Base-by-base conservation (phyloP, 2,329 filamentous ascomycete genomes). In the Exutisphaerella laricina region DNA sequence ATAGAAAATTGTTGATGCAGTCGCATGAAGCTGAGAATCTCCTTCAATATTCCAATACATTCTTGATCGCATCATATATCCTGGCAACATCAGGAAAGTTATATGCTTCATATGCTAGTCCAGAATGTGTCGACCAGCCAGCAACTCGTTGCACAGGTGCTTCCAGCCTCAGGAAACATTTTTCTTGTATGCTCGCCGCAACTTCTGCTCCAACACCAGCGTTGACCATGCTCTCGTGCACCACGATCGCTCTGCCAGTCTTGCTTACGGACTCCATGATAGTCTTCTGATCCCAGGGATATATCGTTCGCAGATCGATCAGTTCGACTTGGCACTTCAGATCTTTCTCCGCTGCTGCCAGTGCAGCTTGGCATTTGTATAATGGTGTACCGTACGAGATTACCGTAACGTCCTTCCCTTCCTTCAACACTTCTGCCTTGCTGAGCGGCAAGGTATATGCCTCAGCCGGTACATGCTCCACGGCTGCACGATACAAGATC, bases 201-300 rank as follows among this genome's bases (percentile, higher is more conserved):
- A 96, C 82, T 61, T 95, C 88, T 4, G 89, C 88, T 2, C 89
- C 89, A 12, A 95, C 78, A 10, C 89, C 89, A 5, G 85, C 85
- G 57, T 94, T 95, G 51, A 89, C 75, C 84, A 92, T 94, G 44
- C 87, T 82, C 67, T 96, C 89, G 61, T 96, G 89, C 5, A 96
- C 89, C 1, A 96, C 83, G 41, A 96, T 77, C 28, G 85, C 88
- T 46, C 87, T 70, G 0, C 89, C 88, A 0, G 89, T 95, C 71
- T 92, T 94, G 56, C 77, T 79, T 10, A 94, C 89, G 51, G 88
- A 95, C 40, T 82, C 71, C 46, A 94, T 72, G 1, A 96, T 77
- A 0, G 84, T 85, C 60, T 83, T 74, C 58, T 86, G 79, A 62
- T 96, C 89, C 89, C 89, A 96, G 0, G 89, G 89, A 59, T 94